Percentiles rank a stretch among this genome's conserved stretches.
These are phyloP conservation scores for Rubroboletus pulcherrimus DNA, from an alignment of 768 basidiomycete species.

Conservation along the genomic window DNA sequence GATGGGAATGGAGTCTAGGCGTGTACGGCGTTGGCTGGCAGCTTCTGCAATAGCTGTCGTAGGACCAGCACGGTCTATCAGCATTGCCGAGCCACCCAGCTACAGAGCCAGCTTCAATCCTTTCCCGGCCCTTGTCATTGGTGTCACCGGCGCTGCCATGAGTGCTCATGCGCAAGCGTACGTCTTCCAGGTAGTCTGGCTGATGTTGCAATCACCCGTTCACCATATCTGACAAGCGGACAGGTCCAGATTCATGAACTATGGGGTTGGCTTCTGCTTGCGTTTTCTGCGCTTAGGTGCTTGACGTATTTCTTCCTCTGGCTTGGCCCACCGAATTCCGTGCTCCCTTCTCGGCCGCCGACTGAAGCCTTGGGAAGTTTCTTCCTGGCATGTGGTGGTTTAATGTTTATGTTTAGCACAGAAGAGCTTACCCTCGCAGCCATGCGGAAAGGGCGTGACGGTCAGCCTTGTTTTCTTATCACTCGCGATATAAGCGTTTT, in stretches of 20 bases:
- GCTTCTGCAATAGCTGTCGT: conserved; percentile 45
- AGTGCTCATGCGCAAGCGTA: conserved; percentile 87
- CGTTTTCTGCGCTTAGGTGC: conserved; percentile 74
- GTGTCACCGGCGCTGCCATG: conserved; percentile 94
- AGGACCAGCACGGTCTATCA: conserved; percentile 19
- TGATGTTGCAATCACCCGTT: background rate
- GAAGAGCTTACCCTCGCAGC: conserved; percentile 89
- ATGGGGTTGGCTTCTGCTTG: conserved; percentile 87
- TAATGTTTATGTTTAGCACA: conserved; percentile 85
- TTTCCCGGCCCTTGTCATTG: conserved; percentile 89
- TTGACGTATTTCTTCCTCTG: conserved; percentile 95
- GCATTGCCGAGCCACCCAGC: conserved; percentile 62
- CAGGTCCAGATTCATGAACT: conserved; percentile 86
- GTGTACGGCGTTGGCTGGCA: conserved; percentile 70
- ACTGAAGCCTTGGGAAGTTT: conserved; percentile 89
- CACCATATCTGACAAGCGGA: conserved; percentile 5
- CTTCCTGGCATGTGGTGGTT: conserved; percentile 82
- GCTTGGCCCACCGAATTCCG: conserved; percentile 76
- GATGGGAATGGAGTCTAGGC: conserved; percentile 82
- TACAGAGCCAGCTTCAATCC: conserved; percentile 84
- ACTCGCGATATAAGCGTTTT: background rate
- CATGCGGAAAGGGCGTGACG: conserved; percentile 87
- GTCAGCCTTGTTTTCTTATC: conserved; percentile 35
- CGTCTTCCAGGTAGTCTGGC: conserved; percentile 65
- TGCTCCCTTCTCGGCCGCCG: conserved; percentile 89